Evolutionary conservation across 352 stramenopile genomes (phyloP).

Genomic region (Phytophthora hibernalis): DNA sequence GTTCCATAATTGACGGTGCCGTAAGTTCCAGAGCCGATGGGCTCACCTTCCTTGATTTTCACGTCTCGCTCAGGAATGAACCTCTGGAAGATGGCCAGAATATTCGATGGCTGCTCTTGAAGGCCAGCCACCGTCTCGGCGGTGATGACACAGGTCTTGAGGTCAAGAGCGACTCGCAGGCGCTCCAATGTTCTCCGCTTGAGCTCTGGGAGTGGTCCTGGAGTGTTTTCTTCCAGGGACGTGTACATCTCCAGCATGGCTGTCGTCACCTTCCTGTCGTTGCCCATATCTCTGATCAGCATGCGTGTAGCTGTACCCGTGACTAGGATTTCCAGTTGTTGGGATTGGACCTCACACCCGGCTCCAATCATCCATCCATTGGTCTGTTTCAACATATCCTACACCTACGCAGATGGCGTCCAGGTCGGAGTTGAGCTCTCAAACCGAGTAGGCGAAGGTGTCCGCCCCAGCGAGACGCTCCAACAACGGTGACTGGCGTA

Average conservation of each 20-base stretch:
- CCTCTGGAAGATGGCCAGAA: conserved; percentile 7
- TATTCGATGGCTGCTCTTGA: not conserved
- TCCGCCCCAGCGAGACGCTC: conserved; percentile 22
- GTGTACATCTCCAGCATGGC: conserved; percentile 10
- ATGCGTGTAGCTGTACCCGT: not conserved
- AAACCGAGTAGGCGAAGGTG: conserved; percentile 2
- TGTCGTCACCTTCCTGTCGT: not conserved
- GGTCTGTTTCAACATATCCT: not conserved
- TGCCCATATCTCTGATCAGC: conserved; percentile 3
- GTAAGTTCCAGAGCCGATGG: not conserved
- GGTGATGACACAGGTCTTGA: not conserved
- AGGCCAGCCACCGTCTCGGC: not conserved
- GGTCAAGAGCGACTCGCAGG: not conserved
- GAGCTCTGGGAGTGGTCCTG: not conserved
- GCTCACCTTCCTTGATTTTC: not conserved
- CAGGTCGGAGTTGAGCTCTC: conserved; percentile 8
- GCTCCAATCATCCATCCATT: not conserved
- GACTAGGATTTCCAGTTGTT: not conserved
- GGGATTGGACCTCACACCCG: not conserved
- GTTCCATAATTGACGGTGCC: not conserved
- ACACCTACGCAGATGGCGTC: conserved; percentile 10
- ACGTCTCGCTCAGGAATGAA: conserved; percentile 10
- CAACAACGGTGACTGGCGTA: conserved; percentile 12
- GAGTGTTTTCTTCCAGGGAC: not conserved
- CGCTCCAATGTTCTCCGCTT: conserved; percentile 3